Evolutionary conservation across 306 rosid species (phyloP), one percentile per base, ranked within the genome.

Genomic region (Sesbania bispinosa): DNA sequence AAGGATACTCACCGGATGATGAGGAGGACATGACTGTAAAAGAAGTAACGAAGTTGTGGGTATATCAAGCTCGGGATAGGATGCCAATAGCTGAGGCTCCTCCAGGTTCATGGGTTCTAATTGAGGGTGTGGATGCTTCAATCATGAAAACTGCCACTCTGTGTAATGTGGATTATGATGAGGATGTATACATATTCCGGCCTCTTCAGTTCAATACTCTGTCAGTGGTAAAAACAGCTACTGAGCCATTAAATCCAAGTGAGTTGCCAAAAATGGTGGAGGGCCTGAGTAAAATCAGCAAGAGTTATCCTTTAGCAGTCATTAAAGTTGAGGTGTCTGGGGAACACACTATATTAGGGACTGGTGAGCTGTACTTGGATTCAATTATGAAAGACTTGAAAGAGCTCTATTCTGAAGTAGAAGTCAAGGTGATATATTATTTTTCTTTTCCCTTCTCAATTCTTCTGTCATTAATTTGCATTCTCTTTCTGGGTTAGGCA

Each of bases 271-370:
- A 94, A 78, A 94, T 94, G 99, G 99, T 91, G 58, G 99, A 94
- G 93, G 99, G 99, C 42, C 92, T 94, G 60, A 86, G 99, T 70
- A 94, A 94, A 85, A 94, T 94, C 74, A 89, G 99, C 87, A 91
- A 94, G 86, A 94, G 99, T 80, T 94, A 94, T 82, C 99, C 99
- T 61, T 82, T 94, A 62, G 97, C 99, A 46, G 89, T 94, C 42
- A 94, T 97, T 46, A 94, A 94, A 84, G 99, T 94, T 38, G 97
- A 91, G 88, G 99, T 91, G 74, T 94, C 99, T 48, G 99, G 99
- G 69, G 99, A 94, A 64, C 99, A 94, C 84, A 94, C 99, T 10
- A 86, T 94, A 63, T 69, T 94, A 75, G 99, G 99, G 53, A 91
- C 97, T 14, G 97, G 99, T 54, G 99, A 94, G 81, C 89, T 94